Evolutionary conservation across 257 asterid species (phyloP).

Genomic region (Sherardia arvensis): DNA sequence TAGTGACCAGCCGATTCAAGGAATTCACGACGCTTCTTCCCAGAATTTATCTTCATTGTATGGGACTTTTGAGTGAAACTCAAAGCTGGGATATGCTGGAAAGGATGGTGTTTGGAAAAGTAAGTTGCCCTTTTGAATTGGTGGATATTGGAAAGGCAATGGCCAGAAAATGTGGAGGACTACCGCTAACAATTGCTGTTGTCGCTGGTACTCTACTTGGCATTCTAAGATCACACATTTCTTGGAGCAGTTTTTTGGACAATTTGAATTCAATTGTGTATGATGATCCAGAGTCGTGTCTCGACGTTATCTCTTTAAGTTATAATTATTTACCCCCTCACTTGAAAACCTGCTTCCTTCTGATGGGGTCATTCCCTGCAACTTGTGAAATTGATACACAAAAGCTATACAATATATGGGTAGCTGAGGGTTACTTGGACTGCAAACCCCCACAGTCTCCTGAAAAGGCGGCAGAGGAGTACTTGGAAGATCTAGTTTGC

Average conservation of each 20-base stretch:
- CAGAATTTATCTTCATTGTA: background rate
- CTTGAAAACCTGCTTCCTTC: slow-evolving; percentile 27
- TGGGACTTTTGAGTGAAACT: background rate
- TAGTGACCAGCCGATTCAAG: background rate
- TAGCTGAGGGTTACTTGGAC: slow-evolving; percentile 32
- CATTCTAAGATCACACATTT: background rate
- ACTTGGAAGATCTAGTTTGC: slow-evolving; percentile 28
- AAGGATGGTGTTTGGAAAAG: slow-evolving; percentile 1
- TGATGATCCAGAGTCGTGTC: slow-evolving; percentile 1
- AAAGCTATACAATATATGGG: slow-evolving; percentile 24
- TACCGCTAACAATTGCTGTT: slow-evolving; percentile 4
- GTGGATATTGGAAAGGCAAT: background rate
- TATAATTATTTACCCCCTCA: slow-evolving; percentile 22
- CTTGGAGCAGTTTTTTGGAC: background rate
- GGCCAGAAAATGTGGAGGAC: slow-evolving; percentile 9
- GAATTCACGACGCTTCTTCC: background rate
- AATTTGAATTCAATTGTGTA: background rate
- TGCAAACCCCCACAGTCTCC: background rate
- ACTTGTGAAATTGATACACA: slow-evolving; percentile 22
- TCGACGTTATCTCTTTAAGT: slow-evolving; percentile 15
- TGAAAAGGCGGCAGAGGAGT: slow-evolving; percentile 25
- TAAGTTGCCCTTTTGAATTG: background rate
- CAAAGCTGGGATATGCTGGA: slow-evolving; percentile 11
- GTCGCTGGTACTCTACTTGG: slow-evolving; percentile 2
- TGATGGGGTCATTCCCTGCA: slow-evolving; percentile 28